Evolutionary conservation across 2,329 filamentous ascomycete species (phyloP), one percentile per base, ranked within the genome.

Genomic region (Malbranchea cinnamomea): DNA sequence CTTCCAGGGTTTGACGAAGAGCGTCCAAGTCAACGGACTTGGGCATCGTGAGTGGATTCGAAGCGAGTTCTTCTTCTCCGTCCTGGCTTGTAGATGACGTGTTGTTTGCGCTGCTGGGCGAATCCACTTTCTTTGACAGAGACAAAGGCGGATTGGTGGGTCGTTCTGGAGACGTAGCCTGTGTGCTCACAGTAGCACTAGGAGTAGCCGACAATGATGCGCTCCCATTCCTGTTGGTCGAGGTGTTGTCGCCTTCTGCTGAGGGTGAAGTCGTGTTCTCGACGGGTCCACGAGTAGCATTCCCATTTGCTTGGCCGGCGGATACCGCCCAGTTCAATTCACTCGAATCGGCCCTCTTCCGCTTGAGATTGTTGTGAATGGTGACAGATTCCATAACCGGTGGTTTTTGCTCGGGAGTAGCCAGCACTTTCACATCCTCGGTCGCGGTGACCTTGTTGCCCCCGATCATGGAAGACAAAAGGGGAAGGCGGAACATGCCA

Each of bases 1-100:
- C 74, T 49, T 84, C 77, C 49, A 95, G 78, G 20, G 69, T 68
- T 43, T 85, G 75, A 48, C 72, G 72, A 39, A 78, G 67, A 34
- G 60, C 62, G 21, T 74, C 44, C 13, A 45, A 34, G 31, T 53
- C 44, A 21, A 51, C 42, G 20, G 28, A 35, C 2, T 10, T 34
- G 9, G 28, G 17, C 12, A 21, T 7, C n/a, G 23, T 21, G 2
- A 13, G 11, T 26, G 12, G 15, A 15, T 13, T n/a, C 13, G 20
- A 8, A 18, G 22, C 20, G 9, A 13, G 11, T 8, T n/a, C 9
- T 17, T 33, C 21, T 12, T 10, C 14, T 26, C 6, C 9, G 10
- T 26, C 29, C 26, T 28, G 25, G 9, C 18, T 17, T 28, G 16
- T 13, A 28, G 30, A 15, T 6, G 22, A 11, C n/a, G 8, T 14